Evolutionary conservation across 306 rosid species (phyloP), one percentile per base, ranked within the genome.

Genomic region (Elaeagnus macrophylla): DNA sequence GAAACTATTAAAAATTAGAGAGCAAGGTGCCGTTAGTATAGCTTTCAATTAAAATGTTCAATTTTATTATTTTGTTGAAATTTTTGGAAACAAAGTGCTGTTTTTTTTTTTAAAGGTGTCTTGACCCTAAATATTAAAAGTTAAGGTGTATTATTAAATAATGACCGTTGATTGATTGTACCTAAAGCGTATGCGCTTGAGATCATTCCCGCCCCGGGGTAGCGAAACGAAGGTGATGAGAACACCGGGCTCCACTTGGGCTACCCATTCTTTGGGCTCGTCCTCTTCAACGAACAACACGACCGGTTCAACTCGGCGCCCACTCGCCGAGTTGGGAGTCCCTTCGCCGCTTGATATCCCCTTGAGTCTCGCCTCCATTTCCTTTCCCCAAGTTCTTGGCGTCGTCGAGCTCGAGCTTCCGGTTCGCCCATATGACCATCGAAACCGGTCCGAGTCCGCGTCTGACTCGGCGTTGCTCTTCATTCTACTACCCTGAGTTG

Each of bases 231-330:
- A 91, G n/a, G 99, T 91, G 60, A 91, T 91, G 17, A 91, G 83
- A 78, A 91, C 96, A 61, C 99, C 99, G 37, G 99, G 99, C 67
- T 91, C 99, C 56, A 91, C 99, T 52, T 91, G 99, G 37, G 96
- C 96, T 46, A 87, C 78, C 99, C 99, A 91, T 53, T 91, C 96
- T 72, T 84, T 91, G 0, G 96, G 89, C 70, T 87, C 94, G 48
- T 87, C 96, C 67, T 87, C 99, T 73, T 91, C 99, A 89, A 77
- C 74, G 70, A 84, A 84, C 68, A 82, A 86, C 56, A 80, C 79
- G 32, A 25, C 32, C 32, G 32, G 32, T 25, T 25, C 0, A 94
- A 86, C 69, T 88, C 96, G 0, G 82, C 85, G 74, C 12, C 91
- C 94, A 25, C 96, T 88, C 59, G 76, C 93, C 1, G 99, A 91